Evolutionary conservation across 345 rosid genomes (phyloP), one percentile per base, ranked within the genome.

Genomic region (Reutealis trisperma): DNA sequence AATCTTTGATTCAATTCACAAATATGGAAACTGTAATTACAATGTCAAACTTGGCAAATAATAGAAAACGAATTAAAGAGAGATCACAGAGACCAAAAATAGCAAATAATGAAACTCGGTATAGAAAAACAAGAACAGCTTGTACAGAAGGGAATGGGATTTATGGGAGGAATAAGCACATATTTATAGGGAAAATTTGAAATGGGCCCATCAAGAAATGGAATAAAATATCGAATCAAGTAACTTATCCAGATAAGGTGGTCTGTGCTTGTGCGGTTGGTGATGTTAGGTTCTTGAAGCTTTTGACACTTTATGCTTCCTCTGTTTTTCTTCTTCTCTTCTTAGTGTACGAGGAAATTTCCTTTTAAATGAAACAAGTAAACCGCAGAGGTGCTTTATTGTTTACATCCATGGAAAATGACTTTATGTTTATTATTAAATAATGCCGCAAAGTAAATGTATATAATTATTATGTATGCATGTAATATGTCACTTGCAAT

Each of bases 141-240:
- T 64, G 74, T 51, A 57, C 16, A 8, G 49, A 59, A 57, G 52
- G n/a, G 13, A 75, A 22, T 11, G 61, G 8, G 27, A 67, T 2
- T 49, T 54, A 45, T 45, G 58, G 19, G n/a, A 54, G 3, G 19
- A 22, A 21, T 3, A 4, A 16, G 75, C 60, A 25, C 47, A 22
- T 63, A 71, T 67, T 14, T 54, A 84, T 80, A 80, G 78, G 18
- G 37, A 55, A 60, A 74, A 9, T 1, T 5, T 32, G 19, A 14
- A 13, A 55, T 8, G 70, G 77, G 41, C n/a, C 11, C 62, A 21
- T 4, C 1, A 0, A 12, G 8, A 60, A 47, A 13, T 16, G 1
- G 52, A 74, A 27, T 51, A 22, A 68, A 63, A 72, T 37, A 71
- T 45, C 62, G 75, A 72, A 75, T 79, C 25, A 61, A 61, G 62